Evolutionary conservation across 805 yeast genomes (phyloP).

Genomic region (Metschnikowia proteae): DNA sequence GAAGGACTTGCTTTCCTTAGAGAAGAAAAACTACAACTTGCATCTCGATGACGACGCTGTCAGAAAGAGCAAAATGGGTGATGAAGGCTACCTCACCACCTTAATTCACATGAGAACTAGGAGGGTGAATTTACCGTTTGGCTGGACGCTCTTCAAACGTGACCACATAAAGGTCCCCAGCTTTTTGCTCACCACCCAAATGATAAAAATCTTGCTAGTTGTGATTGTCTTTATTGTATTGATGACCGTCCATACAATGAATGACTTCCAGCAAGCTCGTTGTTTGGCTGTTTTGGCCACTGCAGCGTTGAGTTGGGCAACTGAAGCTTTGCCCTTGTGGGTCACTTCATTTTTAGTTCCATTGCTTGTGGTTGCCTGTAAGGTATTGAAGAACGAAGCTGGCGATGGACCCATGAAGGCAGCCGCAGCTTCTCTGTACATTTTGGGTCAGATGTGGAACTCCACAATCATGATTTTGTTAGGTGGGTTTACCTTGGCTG

Average conservation of each 20-base stretch:
- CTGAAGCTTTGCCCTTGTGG: slow-evolving; percentile 89
- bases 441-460: slow-evolving; percentile 90
- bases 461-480: slow-evolving; percentile 84
- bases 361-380: slow-evolving; percentile 66
- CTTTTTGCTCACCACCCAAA: slow-evolving; percentile 43
- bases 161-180: slow-evolving; percentile 38
- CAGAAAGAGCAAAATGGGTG: slow-evolving; percentile 18
- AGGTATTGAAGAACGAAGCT: slow-evolving; percentile 55
- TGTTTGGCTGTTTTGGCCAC: slow-evolving; percentile 78
- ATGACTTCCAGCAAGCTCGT: slow-evolving; percentile 33
- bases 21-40: slow-evolving; percentile 20
- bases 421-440: slow-evolving; percentile 69
- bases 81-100: slow-evolving; percentile 13
- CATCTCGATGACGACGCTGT: slow-evolving; percentile 18
- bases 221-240: slow-evolving; percentile 41
- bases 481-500: slow-evolving; percentile 95
- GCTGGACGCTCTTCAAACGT: slow-evolving; percentile 22
- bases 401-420: slow-evolving; percentile 52
- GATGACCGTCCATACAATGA: slow-evolving; percentile 29
- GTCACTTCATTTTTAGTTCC: slow-evolving; percentile 87
- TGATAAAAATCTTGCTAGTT: slow-evolving; percentile 45
- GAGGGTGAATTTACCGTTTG: slow-evolving; percentile 31
- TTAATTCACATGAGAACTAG: slow-evolving; percentile 18
- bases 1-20: slow-evolving; percentile 88
- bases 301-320: slow-evolving; percentile 90